These are phyloP conservation scores for Metschnikowia similis DNA, from an alignment of 805 yeast genomes.

Conservation along the genomic window DNA sequence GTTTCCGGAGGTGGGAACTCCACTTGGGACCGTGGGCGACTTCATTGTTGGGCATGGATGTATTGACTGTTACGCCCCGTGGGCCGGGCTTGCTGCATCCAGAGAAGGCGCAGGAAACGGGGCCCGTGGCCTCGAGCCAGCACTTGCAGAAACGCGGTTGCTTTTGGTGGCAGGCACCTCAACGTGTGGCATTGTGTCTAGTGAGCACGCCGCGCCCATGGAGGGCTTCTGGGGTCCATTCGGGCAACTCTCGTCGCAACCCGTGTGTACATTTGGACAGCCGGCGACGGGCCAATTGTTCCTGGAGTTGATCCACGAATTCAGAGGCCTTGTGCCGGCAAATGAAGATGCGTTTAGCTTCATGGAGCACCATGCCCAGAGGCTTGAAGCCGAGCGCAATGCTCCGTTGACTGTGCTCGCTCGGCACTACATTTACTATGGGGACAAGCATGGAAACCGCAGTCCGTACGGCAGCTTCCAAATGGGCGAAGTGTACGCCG, in stretches of 20 bases:
- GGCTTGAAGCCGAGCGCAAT: conserved; percentile 19
- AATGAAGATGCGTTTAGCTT: conserved; percentile 10
- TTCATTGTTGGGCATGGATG: conserved; percentile 42
- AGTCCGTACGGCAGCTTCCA: conserved; percentile 49
- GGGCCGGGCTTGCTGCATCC: conserved; percentile 18
- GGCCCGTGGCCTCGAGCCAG: neutral
- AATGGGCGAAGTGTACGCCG: conserved; percentile 48
- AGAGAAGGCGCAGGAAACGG: neutral
- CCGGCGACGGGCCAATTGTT: conserved; percentile 55
- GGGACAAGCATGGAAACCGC: conserved; percentile 57
- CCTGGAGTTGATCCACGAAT: conserved; percentile 42
- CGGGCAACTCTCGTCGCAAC: conserved; percentile 26
- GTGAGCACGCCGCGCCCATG: conserved; percentile 23
- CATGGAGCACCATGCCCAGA: conserved; percentile 21
- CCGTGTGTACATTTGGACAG: conserved; percentile 52
- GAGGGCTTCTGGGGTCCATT: conserved; percentile 65
- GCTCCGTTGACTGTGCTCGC: conserved; percentile 24
- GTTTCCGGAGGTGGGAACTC: conserved; percentile 16
- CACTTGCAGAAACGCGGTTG: conserved; percentile 14
- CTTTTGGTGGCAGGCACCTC: conserved; percentile 62
- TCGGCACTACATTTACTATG: conserved; percentile 43
- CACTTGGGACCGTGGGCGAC: conserved; percentile 15
- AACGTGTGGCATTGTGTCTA: conserved; percentile 44
- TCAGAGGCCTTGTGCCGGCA: conserved; percentile 4
- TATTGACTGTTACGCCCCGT: conserved; percentile 56